Evolutionary conservation across 768 basidiomycete genomes (phyloP), one percentile per base, ranked within the genome.

Genomic region (Mycena haematopus): DNA sequence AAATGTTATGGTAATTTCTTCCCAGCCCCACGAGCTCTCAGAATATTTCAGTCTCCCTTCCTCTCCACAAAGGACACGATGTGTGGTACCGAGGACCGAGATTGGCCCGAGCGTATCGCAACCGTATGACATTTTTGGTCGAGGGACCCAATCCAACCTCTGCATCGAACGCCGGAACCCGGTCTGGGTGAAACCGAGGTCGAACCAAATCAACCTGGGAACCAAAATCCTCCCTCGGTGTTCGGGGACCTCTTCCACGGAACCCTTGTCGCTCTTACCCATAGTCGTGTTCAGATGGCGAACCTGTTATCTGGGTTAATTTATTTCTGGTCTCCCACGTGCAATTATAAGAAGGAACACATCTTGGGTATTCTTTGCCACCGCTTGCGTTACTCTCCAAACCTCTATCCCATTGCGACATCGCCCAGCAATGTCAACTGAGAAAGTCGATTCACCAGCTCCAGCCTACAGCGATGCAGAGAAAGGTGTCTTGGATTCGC

Each of bases 391-490:
- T 55, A 53, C 59, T 60, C 61, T 49, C 49, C n/a, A 29, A 51
- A 55, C 58, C 55, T 62, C 56, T 55, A 62, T 54, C 56, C 36
- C 47, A 46, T 42, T 35, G 58, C 50, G 11, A 21, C 62, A 52
- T 55, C 65, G 54, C 59, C 59, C 67, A 35, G 67, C 67, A 63
- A 85, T 86, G 85, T 79, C 83, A 73, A 62, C 70, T 51, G 78
- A 71, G 64, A 75, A 77, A 62, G 54, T 68, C 65, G 60, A 46
- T 19, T 52, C 57, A 36, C 76, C 72, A 60, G 75, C 77, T 27
- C 75, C 79, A 58, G 73, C 77, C 21, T 78, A 80, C 70, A 74
- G 79, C 68, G 86, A 88, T 68, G 79, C 83, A 42, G 87, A 89
- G 77, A 85, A 84, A 72, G 87, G 86, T 58, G 78, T 79, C 52